Conservation (phyloP, 306 rosid species). For the Quercus ilex region DNA sequence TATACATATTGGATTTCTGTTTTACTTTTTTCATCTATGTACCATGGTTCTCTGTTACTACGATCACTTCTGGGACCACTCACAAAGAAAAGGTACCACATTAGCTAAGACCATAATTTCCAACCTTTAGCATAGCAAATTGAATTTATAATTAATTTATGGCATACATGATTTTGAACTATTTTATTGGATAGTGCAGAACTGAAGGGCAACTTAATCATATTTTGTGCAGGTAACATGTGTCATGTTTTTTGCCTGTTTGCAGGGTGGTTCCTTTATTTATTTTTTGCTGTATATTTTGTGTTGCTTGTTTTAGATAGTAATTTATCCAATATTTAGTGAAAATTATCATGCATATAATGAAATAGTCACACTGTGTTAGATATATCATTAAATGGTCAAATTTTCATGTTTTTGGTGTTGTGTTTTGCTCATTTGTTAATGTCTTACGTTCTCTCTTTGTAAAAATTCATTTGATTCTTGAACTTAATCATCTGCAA, state of each 20-base stretch:
- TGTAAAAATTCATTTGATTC: too few relatives aligned
- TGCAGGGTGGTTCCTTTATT: not conserved
- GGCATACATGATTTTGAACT: too few relatives aligned
- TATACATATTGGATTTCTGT: not conserved
- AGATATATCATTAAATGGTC: too few relatives aligned
- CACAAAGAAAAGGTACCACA: slow-evolving; percentile 50
- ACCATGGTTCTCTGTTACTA: slow-evolving; percentile 82
- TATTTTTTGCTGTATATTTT: not conserved
- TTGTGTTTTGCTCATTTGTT: too few relatives aligned
- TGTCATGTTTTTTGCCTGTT: not conserved
- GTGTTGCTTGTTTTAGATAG: not conserved
- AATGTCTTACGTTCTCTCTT: too few relatives aligned
- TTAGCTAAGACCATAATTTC: not conserved
- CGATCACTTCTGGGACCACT: slow-evolving; percentile 80
- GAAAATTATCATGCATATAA: not conserved
- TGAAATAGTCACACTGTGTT: too few relatives aligned
- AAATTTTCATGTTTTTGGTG: too few relatives aligned
- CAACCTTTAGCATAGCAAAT: not conserved
- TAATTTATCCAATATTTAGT: not conserved
- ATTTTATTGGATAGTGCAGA: slow-evolving; percentile 39
- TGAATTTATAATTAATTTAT: too few relatives aligned
- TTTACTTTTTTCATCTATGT: slow-evolving; percentile 65
- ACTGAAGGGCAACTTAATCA: slow-evolving; percentile 69
- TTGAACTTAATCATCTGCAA: too few relatives aligned
- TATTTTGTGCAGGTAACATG: slow-evolving; percentile 74